phyloP scores from a whole-genome alignment of 495 filamentous ascomycete species.

The Penicillium egyptiacum region DNA sequence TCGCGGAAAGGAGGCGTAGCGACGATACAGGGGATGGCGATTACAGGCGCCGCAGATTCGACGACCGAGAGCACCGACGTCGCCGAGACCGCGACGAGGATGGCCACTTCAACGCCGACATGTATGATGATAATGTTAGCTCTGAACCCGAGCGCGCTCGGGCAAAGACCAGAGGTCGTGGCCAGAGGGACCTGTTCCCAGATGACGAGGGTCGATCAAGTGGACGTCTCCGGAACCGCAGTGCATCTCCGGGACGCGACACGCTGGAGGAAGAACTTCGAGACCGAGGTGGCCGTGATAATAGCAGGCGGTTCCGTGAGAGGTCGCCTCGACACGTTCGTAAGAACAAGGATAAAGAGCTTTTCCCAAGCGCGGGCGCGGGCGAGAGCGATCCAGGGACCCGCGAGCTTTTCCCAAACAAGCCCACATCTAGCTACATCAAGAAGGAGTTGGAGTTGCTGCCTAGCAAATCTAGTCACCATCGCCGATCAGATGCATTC shows the following conservation, averaged over 20 bases:
- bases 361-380: slow-evolving; percentile 36
- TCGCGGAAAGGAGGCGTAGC: slow-evolving; percentile 49
- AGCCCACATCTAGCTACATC: slow-evolving; percentile 44
- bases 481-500: slow-evolving; percentile 64
- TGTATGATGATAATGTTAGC: slow-evolving; percentile 69
- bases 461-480: slow-evolving; percentile 60
- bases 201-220: slow-evolving; percentile 31
- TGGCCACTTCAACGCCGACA: slow-evolving; percentile 63
- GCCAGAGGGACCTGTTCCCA: slow-evolving; percentile 55
- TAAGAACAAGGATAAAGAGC: slow-evolving; percentile 46
- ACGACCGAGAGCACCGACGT: slow-evolving; percentile 55
- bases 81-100: slow-evolving; percentile 52
- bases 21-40: slow-evolving; percentile 61
- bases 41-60: slow-evolving; percentile 56
- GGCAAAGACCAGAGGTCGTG: slow-evolving; percentile 28
- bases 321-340: slow-evolving; percentile 37
- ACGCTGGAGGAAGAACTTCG: slow-evolving; percentile 55
- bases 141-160: slow-evolving; percentile 31
- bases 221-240: slow-evolving; percentile 59
- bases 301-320: slow-evolving; percentile 44
- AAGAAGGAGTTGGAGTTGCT: slow-evolving; percentile 76
- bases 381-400: slow-evolving; percentile 23
- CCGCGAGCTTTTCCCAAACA: slow-evolving; percentile 53
- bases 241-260: slow-evolving; percentile 70
- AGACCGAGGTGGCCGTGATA: slow-evolving; percentile 36